Base-by-base conservation (phyloP, 1,284 basidiomycete genomes). In the Fistulina hepatica region DNA sequence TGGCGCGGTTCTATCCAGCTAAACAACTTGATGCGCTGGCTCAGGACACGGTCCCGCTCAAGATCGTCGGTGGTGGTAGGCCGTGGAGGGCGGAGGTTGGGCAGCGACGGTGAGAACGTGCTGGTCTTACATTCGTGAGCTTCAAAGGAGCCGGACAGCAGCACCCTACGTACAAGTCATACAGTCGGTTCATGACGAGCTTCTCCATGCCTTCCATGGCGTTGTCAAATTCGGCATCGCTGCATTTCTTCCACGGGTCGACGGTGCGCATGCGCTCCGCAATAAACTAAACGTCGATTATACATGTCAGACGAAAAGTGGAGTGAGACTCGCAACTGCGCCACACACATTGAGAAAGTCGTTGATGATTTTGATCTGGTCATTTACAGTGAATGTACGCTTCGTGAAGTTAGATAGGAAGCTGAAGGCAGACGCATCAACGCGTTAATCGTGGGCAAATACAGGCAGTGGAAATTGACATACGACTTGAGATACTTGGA, bases 191-290 rank as follows among this genome's bases (percentile, higher is more conserved):
- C 95, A 98, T 98, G 50, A 98, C 91, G 8, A 98, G 74, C 61
- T 98, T 98, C 69, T 98, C 94, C 90, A 98, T 97, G 36, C 92
- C 93, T 61, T 98, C 94, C 64, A 91, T 77, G 0, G 93, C 91
- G 50, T 97, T 93, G 43, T 97, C 95, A 50, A 98, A 97, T 56
- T 98, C 93, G 4, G 64, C 64, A 17, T 88, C 80, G 4, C 74
- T 68, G 4, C 72, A 73, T 43, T 75, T 76, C 50, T 73, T 76
- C 91, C 90, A 94, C 1, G 81, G 61, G 27, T 94, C 90, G 31
- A 73, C 72, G 44, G 78, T 74, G n/a, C 75, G 67, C 92, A 97
- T 97, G 52, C 85, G 83, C 22, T 62, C 66, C 0, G 80, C 66
- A 48, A 95, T 95, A 54, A 97, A 97, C 84, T 93, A 53, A 37